These are phyloP conservation scores for Kwoniella europaea DNA, from an alignment of 768 basidiomycete species.

Conservation along the genomic window DNA sequence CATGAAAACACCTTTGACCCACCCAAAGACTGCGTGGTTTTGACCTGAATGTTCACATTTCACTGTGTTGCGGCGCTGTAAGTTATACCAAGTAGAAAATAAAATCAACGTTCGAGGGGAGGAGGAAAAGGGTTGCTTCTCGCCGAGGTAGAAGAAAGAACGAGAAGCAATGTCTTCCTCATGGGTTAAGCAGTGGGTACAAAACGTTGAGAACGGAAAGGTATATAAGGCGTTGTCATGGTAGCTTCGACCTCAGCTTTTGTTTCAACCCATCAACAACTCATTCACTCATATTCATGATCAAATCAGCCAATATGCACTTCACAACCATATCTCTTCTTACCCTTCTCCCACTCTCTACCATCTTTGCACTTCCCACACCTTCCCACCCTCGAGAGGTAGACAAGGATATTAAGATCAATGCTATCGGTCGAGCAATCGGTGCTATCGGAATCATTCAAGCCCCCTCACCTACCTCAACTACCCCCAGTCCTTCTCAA, in stretches of 20 bases:
- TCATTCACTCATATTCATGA: neutral
- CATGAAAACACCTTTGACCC: neutral
- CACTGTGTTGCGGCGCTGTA: no score
- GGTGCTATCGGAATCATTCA: constrained; percentile 2
- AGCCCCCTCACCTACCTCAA: neutral
- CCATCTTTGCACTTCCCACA: neutral
- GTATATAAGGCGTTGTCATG: neutral
- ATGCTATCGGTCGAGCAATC: constrained; percentile 2
- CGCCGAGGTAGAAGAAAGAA: neutral
- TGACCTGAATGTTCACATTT: no score
- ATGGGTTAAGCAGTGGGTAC: neutral
- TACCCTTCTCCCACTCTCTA: neutral
- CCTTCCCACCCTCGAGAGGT: neutral
- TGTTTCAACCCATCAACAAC: neutral
- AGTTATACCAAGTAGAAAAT: neutral
- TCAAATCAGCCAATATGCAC: neutral
- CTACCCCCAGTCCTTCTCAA: neutral
- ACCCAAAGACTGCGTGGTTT: neutral
- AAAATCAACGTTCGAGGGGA: neutral
- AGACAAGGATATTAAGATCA: neutral
- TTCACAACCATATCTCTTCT: neutral
- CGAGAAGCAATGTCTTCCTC: neutral
- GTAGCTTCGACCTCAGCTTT: neutral
- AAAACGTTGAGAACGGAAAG: neutral
- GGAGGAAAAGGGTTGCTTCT: neutral